A percentile compares a stretch with the other conserved stretches of the same genome.
Conservation (phyloP, 768 basidiomycete species). For the Russula vinacea region DNA sequence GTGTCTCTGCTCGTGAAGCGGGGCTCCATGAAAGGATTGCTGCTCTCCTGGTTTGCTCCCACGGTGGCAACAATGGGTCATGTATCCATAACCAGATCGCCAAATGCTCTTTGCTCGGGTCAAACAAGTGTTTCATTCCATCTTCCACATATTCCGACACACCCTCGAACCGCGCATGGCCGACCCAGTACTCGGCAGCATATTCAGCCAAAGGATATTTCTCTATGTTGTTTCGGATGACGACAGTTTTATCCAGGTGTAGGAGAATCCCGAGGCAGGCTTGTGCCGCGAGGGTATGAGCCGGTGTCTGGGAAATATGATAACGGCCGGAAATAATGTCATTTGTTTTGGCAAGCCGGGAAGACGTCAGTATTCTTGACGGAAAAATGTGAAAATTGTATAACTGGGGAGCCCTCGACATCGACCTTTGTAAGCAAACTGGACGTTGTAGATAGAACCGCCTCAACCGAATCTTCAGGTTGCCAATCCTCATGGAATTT, state of each 20-base stretch:
- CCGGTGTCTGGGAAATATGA: not conserved
- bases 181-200: constrained; percentile 8
- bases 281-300: constrained; percentile 1
- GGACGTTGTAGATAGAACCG: not conserved
- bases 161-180: not conserved
- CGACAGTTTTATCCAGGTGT: not conserved
- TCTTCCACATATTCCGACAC: not conserved
- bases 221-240: not conserved
- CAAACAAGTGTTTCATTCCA: not conserved
- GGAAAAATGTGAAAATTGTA: constrained; percentile 10
- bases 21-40: too few species aligned
- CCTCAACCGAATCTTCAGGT: not conserved
- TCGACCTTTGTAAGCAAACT: not conserved
- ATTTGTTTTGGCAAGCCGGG: not conserved
- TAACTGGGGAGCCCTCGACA: not conserved
- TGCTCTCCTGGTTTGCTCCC: not conserved
- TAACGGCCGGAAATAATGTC: not conserved
- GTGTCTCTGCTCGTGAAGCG: too few species aligned
- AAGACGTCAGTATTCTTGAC: constrained; percentile 6
- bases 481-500: constrained; percentile 1
- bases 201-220: not conserved
- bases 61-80: not conserved
- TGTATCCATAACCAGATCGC: not conserved
- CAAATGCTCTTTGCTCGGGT: not conserved
- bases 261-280: constrained; percentile 1